A percentile compares a stretch with the other conserved stretches of the same genome.
phyloP scores from a whole-genome alignment of 345 rosid species.

The Salix viminalis region DNA sequence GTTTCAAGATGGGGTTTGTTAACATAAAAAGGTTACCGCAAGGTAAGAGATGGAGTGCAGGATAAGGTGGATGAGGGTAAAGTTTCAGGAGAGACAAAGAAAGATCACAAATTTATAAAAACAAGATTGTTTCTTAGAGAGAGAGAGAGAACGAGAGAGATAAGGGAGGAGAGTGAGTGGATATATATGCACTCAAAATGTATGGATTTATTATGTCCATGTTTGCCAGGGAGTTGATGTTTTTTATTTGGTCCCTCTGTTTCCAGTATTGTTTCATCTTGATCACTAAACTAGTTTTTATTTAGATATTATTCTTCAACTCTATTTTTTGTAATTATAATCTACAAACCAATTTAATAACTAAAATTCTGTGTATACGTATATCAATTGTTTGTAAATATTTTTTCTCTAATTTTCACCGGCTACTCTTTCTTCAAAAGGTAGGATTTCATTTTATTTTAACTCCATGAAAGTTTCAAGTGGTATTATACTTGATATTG shows the following conservation, averaged over 20 bases:
- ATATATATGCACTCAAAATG: neutral
- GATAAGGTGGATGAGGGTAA: neutral
- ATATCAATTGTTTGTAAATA: no score
- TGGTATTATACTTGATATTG: no score
- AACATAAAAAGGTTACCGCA: constrained; percentile 25
- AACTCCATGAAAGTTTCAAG: no score
- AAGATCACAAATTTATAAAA: neutral
- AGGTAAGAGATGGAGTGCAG: neutral
- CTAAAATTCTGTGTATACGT: no score
- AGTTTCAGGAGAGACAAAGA: constrained; percentile 1
- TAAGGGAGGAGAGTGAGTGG: neutral
- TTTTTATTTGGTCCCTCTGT: neutral
- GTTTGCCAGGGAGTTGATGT: neutral
- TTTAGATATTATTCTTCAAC: no score
- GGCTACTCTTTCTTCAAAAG: no score
- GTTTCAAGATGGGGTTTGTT: constrained; percentile 24
- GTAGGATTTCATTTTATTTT: no score
- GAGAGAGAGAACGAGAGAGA: neutral
- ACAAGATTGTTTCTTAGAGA: neutral
- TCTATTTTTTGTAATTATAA: no score
- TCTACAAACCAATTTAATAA: no score
- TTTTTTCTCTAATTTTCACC: no score
- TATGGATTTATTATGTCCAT: neutral
- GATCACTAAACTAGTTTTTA: neutral
- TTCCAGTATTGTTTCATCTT: neutral